These are phyloP conservation scores for Suillus lakei DNA, from an alignment of 768 basidiomycete genomes.

Conservation along the genomic window DNA sequence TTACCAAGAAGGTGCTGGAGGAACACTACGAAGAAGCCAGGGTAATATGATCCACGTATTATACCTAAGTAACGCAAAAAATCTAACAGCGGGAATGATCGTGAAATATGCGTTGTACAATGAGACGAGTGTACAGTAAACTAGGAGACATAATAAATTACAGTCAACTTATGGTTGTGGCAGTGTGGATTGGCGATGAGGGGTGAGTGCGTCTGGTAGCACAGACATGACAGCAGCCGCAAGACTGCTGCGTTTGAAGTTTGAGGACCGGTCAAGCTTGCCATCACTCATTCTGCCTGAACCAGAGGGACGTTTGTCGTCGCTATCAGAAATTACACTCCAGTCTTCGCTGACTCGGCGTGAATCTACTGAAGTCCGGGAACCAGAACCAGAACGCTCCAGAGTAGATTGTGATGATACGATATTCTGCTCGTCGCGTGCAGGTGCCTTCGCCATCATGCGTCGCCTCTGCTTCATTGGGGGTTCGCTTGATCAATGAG, in stretches of 20 bases:
- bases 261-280: conserved; percentile 38
- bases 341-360: conserved; percentile 76
- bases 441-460: conserved; percentile 29
- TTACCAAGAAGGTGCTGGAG: conserved; percentile 81
- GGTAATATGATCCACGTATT: conserved; percentile 41
- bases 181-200: conserved; percentile 44
- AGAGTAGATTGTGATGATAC: conserved; percentile 30
- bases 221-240: conserved; percentile 65
- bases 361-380: conserved; percentile 62
- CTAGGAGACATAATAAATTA: conserved; percentile 4
- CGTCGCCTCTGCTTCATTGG: conserved; percentile 19
- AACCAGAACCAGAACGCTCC: conserved; percentile 41
- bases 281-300: conserved; percentile 49
- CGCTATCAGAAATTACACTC: conserved; percentile 85
- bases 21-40: conserved; percentile 45
- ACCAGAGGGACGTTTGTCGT: conserved; percentile 62
- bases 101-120: conserved; percentile 8
- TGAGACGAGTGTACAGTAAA: conserved; percentile 9
- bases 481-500: conserved; percentile 73
- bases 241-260: conserved; percentile 65
- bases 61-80: conserved; percentile 21
- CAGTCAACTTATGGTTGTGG: conserved; percentile 24
- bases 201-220: conserved; percentile 56
- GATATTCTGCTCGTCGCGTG: conserved; percentile 33
- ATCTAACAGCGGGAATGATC: conserved; percentile 12